phyloP scores from a whole-genome alignment of 495 filamentous ascomycete genomes.

The Lophium mytilinum region DNA sequence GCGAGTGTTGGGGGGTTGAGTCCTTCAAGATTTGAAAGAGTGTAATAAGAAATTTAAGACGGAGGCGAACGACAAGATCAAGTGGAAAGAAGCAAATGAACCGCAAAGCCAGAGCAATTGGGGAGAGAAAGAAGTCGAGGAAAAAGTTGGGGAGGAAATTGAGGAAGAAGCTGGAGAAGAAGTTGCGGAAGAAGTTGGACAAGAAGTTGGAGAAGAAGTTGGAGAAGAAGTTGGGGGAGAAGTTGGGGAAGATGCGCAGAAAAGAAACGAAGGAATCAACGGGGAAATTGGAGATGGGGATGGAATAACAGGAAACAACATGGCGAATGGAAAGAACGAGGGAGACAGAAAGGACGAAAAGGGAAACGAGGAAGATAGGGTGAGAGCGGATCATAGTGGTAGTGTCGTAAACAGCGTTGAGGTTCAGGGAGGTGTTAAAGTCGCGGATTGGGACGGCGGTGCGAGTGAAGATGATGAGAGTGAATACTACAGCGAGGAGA shows the following conservation, averaged over 20 bases:
- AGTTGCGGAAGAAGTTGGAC: too few species aligned
- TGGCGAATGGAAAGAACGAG: background rate
- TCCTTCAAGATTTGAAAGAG: too few species aligned
- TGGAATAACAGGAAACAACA: background rate
- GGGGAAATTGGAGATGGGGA: background rate
- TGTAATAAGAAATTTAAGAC: too few species aligned
- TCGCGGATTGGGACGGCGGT: background rate
- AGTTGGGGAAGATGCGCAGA: background rate
- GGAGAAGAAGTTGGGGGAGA: background rate
- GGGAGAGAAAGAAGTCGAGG: background rate
- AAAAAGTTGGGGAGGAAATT: background rate
- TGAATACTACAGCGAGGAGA: too few species aligned
- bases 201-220: too few species aligned
- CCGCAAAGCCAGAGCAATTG: background rate
- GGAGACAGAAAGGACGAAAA: background rate
- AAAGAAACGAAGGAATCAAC: background rate
- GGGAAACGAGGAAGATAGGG: background rate
- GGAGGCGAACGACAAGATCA: too few species aligned
- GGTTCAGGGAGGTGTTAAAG: background rate
- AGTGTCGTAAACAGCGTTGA: background rate
- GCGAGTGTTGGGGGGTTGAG: too few species aligned
- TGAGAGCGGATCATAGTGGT: background rate
- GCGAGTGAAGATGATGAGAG: background rate
- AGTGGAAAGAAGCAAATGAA: background rate
- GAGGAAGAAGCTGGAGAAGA: background rate